Evolutionary conservation across 106 monocot genomes (phyloP), one percentile per base, ranked within the genome.

Genomic region (Acanthochlamys bracteata): DNA sequence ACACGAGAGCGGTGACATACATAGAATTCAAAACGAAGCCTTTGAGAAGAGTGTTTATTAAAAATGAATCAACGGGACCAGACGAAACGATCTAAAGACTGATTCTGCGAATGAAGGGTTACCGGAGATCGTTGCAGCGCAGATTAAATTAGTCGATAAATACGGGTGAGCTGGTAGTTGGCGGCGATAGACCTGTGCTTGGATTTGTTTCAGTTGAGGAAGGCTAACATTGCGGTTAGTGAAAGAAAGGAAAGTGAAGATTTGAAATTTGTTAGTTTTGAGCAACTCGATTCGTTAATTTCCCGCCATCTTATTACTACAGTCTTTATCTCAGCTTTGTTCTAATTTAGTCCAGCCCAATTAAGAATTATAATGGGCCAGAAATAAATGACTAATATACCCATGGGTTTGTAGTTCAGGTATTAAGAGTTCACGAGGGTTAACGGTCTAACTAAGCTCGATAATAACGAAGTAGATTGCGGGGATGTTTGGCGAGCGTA

Each of bases 171-270:
- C 63, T 75, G 75, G 80, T 61, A 80, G 72, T 61, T 24, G 21
- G 9, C 53, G 61, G 57, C 72, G 80, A 71, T 67, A 72, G 71
- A 80, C 59, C 17, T 63, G 75, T 15, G 52, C 75, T 10, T 80
- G 80, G 66, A 80, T 17, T 42, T 80, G 71, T 52, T 75, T 75
- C 51, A 80, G 49, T 19, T 76, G 80, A 66, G 16, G 61, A 62
- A 67, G 75, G 26, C 23, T n/a, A 46, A 75, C 20, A 22, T 22
- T 15, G 22, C 20, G 55, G 20, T 21, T 17, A 20, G 3, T 20
- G 20, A 20, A 19, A 20, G 21, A 20, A 20, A 20, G 1, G 20
- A 55, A 20, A 55, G 1, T 3, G 55, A 55, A 21, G 55, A 55
- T 17, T 49, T 12, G 17, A 17, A 12, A 49, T 12, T 12, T 49